Conservation (phyloP, 2,329 filamentous ascomycete species). For the Emergomyces pasteurianus region DNA sequence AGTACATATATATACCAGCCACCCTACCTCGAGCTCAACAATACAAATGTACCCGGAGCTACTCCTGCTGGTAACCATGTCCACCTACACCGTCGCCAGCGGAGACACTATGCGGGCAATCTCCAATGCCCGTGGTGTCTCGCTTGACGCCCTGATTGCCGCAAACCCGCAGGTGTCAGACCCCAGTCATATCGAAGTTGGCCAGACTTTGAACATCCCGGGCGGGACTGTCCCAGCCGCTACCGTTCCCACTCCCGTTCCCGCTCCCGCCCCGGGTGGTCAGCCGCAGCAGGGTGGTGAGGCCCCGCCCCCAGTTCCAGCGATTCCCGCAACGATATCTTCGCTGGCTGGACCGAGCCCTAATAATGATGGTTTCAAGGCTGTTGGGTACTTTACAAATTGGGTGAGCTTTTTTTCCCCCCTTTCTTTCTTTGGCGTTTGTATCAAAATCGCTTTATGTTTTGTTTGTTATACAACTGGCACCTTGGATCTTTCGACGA, state of each 20-base stretch:
- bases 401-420: neutral
- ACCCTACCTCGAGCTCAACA: neutral
- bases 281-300: neutral
- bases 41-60: too few relatives aligned
- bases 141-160: conserved; percentile 10
- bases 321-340: neutral
- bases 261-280: too few relatives aligned
- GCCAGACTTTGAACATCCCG: conserved; percentile 10
- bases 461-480: neutral
- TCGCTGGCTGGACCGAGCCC: neutral
- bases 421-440: neutral
- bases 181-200: conserved; percentile 8
- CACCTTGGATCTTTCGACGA: neutral
- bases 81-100: conserved; percentile 8
- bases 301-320: neutral
- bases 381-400: neutral
- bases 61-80: too few relatives aligned
- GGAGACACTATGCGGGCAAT: conserved; percentile 22
- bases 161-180: conserved; percentile 10
- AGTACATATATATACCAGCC: neutral
- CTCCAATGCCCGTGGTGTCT: conserved; percentile 19
- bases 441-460: neutral
- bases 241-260: neutral
- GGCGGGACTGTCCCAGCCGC: neutral
- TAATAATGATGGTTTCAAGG: neutral